phyloP scores from a whole-genome alignment of 1,284 basidiomycete genomes.

The Cutaneotrichosporon arboriforme region DNA sequence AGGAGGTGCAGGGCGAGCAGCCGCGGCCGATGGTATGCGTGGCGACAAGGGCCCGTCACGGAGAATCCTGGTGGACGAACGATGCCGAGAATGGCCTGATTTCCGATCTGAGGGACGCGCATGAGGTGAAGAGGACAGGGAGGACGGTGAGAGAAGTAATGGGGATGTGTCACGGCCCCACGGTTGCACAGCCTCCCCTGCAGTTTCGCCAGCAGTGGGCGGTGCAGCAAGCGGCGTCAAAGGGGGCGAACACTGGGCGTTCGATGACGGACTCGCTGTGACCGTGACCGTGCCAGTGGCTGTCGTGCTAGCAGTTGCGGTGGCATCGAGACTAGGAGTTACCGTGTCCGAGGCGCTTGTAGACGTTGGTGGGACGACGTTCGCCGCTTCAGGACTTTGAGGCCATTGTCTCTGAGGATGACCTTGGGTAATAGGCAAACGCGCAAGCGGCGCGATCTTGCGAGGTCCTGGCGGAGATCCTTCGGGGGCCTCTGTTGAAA shows the following conservation, averaged over 20 bases:
- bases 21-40: slow-evolving; percentile 62
- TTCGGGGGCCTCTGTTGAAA: not conserved
- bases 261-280: no score
- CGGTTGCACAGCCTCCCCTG: no score
- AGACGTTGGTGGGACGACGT: no score
- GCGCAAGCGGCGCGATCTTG: slow-evolving; percentile 41
- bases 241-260: no score
- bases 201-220: no score
- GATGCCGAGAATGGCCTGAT: not conserved
- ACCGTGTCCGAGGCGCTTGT: no score
- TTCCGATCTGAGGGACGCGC: not conserved
- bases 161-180: not conserved
- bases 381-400: not conserved
- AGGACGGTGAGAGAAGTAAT: not conserved
- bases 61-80: slow-evolving; percentile 14
- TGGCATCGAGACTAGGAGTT: no score
- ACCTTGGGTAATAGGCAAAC: slow-evolving; percentile 40
- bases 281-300: no score
- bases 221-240: no score
- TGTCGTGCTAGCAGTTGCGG: no score
- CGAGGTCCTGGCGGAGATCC: slow-evolving; percentile 25
- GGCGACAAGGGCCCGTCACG: slow-evolving; percentile 70
- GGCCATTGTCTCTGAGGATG: slow-evolving; percentile 30
- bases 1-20: slow-evolving; percentile 72
- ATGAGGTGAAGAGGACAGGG: not conserved